These are phyloP conservation scores for Ophioceras dolichostomum DNA, from an alignment of 2,329 filamentous ascomycete species.

Conservation along the genomic window DNA sequence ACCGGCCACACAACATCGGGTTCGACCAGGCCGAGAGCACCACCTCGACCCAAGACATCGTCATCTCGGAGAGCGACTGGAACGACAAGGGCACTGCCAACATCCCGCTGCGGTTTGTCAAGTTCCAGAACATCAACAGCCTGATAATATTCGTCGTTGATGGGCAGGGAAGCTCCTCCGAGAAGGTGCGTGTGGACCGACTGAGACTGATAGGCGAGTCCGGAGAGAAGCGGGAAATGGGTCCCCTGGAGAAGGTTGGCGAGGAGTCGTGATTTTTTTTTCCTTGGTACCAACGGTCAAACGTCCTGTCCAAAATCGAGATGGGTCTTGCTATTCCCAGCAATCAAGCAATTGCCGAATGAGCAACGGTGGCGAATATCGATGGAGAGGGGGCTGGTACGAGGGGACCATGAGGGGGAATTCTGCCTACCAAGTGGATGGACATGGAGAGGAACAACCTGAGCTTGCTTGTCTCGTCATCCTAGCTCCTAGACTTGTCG, in stretches of 20 bases:
- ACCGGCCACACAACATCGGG: conserved; percentile 79
- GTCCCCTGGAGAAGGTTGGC: conserved; percentile 89
- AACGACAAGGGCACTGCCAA: conserved; percentile 63
- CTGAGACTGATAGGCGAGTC: conserved; percentile 74
- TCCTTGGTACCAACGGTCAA: too few relatives aligned
- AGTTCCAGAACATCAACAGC: conserved; percentile 89
- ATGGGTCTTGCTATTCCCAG: too few relatives aligned
- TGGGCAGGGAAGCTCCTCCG: conserved; percentile 56
- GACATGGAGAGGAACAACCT: too few relatives aligned
- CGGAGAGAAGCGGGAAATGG: conserved; percentile 85
- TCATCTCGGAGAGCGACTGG: conserved; percentile 68
- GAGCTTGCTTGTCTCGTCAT: too few relatives aligned
- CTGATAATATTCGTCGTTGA: conserved; percentile 82
- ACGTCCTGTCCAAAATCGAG: too few relatives aligned
- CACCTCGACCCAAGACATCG: conserved; percentile 66
- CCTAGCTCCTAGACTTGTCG: too few relatives aligned
- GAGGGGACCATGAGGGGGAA: too few relatives aligned
- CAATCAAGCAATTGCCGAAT: too few relatives aligned
- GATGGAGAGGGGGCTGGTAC: too few relatives aligned
- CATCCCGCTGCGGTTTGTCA: conserved; percentile 74
- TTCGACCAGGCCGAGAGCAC: conserved; percentile 92
- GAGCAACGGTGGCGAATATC: too few relatives aligned
- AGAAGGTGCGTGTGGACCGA: conserved; percentile 75
- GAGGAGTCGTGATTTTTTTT: too few relatives aligned
- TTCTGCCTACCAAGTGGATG: too few relatives aligned